These are phyloP conservation scores for Aspergillus leporis DNA, from an alignment of 495 filamentous ascomycete genomes.

Conservation along the genomic window DNA sequence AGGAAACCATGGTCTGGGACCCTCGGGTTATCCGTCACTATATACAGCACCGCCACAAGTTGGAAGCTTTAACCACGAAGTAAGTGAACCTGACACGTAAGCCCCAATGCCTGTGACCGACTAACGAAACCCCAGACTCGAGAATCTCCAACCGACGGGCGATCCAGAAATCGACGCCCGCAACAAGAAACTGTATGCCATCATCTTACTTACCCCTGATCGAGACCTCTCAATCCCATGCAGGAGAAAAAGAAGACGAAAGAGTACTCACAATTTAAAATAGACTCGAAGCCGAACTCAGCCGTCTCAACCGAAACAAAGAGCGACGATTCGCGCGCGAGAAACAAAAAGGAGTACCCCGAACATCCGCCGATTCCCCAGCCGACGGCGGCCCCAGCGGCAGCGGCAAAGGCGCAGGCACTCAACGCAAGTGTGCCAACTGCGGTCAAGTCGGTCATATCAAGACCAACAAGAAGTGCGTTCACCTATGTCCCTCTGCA, in stretches of 20 bases:
- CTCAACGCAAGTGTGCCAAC: constrained; percentile 93
- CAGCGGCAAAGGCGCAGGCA: constrained; percentile 58
- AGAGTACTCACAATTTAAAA: neutral
- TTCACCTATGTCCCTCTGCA: neutral
- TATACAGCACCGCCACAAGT: constrained; percentile 49
- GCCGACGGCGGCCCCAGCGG: constrained; percentile 46
- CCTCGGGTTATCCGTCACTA: constrained; percentile 72
- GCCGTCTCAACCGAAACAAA: constrained; percentile 82
- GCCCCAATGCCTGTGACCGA: neutral
- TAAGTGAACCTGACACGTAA: constrained; percentile 37
- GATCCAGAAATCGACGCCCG: constrained; percentile 69
- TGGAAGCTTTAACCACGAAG: constrained; percentile 68
- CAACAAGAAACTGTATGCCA: constrained; percentile 52
- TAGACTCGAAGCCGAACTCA: constrained; percentile 75
- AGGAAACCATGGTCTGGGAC: constrained; percentile 66
- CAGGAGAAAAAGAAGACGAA: neutral
- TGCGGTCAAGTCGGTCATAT: constrained; percentile 96
- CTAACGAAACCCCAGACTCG: constrained; percentile 40
- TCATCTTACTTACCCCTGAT: constrained; percentile 9
- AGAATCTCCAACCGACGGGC: constrained; percentile 68
- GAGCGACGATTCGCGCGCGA: constrained; percentile 89
- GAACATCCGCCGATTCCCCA: constrained; percentile 37
- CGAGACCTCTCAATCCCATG: no score
- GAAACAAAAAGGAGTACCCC: constrained; percentile 71
- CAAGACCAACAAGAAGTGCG: constrained; percentile 97